Base-by-base conservation (phyloP, 495 filamentous ascomycete species). In the Chaetomidium leptoderma region DNA sequence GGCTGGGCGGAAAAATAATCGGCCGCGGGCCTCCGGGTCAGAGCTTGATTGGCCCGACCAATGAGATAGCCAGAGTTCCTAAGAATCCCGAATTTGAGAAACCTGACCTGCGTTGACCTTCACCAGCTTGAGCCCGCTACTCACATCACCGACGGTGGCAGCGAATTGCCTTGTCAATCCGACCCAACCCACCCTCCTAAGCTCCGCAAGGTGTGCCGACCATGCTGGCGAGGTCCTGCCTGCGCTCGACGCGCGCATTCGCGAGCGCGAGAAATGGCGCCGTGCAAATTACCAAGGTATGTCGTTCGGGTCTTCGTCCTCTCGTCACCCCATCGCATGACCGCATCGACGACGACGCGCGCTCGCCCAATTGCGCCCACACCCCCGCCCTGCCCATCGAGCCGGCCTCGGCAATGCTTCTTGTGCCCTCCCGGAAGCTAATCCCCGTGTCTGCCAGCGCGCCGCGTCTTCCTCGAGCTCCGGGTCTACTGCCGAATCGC, bases 171-270 rank as follows among this genome's bases (percentile, higher is more conserved):
- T 64, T 64, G 70, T 70, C 70, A 61, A 62, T 56, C 63, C 65
- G 60, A 70, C 62, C 63, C 35, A 53, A 66, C 55, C 65, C 63
- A 58, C 55, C 56, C 55, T 65, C 68, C 69, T 63, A 72, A 72
- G 73, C 72, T 73, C 69, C 68, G 72, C 73, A 67, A 74, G 76
- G 61, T 64, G 71, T 72, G 76, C 74, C 75, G 71, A 84, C 68
- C 69, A 96, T 96, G 91, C 80, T 95, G 83, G 87, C 87, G 76
- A 85, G 90, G 77, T 88, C 89, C 72, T 82, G 81, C 71, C 76
- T 91, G 79, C 89, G 90, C 75, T 80, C 86, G 70, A 81, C 84
- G 81, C 89, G 90, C 81, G 78, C 84, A 65, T 77, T 88, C 77
- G 87, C 85, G 76, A 78, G 84, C 72, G 85, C 79, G 62, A 80